Percentiles rank a stretch among this genome's conserved stretches.
Conservation (phyloP, 345 rosid genomes). For the Rubroshorea leprosula region DNA sequence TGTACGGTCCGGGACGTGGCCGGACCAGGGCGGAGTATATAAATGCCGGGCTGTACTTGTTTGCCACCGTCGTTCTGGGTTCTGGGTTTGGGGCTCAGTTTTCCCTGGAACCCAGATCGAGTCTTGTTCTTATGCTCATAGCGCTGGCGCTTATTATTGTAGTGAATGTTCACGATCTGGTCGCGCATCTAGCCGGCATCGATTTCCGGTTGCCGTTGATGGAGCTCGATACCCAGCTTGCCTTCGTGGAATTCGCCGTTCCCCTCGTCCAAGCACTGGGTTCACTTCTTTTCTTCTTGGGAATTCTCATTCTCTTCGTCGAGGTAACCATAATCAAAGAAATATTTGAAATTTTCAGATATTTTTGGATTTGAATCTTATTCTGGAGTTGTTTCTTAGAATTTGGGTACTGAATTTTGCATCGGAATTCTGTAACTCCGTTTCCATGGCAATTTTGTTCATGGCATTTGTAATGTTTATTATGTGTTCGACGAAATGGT, state of each 20-base stretch:
- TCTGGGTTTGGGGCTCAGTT: slow-evolving; percentile 56
- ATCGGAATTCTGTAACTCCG: no score
- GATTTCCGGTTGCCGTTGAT: slow-evolving; percentile 51
- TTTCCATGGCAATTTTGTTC: no score
- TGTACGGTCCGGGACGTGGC: slow-evolving; percentile 53
- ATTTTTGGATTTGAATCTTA: background rate
- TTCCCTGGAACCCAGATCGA: slow-evolving; percentile 62
- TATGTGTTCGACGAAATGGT: no score
- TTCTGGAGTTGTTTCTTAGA: background rate
- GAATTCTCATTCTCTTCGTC: slow-evolving; percentile 49
- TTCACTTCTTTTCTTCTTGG: slow-evolving; percentile 53
- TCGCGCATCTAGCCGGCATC: slow-evolving; percentile 76
- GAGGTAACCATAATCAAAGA: slow-evolving; percentile 36
- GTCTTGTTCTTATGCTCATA: slow-evolving; percentile 56
- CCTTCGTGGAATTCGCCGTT: slow-evolving; percentile 69
- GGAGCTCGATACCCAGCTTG: slow-evolving; percentile 66
- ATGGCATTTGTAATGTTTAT: no score
- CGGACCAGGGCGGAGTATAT: slow-evolving; percentile 68
- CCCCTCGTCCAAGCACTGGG: slow-evolving; percentile 60
- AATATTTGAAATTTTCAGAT: background rate
- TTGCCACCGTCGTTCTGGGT: slow-evolving; percentile 50
- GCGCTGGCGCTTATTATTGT: slow-evolving; percentile 40
- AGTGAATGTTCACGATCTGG: slow-evolving; percentile 64
- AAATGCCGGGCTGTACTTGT: slow-evolving; percentile 66
- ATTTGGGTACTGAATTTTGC: no score